Conservation (phyloP, 176 grass and related monocot species). For the Thalia dealbata region DNA sequence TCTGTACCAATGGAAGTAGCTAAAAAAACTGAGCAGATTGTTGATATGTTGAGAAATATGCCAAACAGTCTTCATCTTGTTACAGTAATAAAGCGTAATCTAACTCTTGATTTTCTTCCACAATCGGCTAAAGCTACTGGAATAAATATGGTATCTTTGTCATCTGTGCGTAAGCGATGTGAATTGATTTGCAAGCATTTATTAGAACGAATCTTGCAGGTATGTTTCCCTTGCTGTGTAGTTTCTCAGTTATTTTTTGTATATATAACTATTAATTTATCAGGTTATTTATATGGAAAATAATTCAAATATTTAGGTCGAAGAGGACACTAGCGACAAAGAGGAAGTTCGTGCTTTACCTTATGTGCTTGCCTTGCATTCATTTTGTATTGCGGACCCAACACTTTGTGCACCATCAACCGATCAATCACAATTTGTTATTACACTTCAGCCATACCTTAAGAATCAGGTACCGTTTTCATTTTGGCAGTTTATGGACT, state of each 20-base stretch:
- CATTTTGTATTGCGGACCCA: constrained; percentile 92
- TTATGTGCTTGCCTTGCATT: constrained; percentile 90
- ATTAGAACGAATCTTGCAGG: constrained; percentile 98
- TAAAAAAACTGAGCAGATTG: constrained; percentile 97
- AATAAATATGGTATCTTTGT: constrained; percentile 40
- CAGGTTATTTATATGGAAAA: not conserved
- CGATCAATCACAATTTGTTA: constrained; percentile 94
- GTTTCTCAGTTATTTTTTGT: not conserved
- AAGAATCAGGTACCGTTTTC: constrained; percentile 59
- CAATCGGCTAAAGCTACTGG: constrained; percentile 86
- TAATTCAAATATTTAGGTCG: constrained; percentile 42
- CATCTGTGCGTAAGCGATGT: constrained; percentile 75
- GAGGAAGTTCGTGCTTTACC: constrained; percentile 64
- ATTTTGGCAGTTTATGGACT: not conserved
- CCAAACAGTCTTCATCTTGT: constrained; percentile 85
- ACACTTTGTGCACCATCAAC: constrained; percentile 85
- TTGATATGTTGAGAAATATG: constrained; percentile 97
- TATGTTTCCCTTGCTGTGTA: constrained; percentile 15
- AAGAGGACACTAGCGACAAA: constrained; percentile 66
- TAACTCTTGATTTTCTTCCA: constrained; percentile 91
- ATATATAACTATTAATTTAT: not conserved
- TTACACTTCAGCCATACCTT: constrained; percentile 96
- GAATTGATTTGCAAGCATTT: constrained; percentile 85
- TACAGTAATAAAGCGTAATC: constrained; percentile 75
- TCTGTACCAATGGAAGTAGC: constrained; percentile 96